Evolutionary conservation across 345 rosid species (phyloP), one percentile per base, ranked within the genome.

Genomic region (Toxicodendron radicans): DNA sequence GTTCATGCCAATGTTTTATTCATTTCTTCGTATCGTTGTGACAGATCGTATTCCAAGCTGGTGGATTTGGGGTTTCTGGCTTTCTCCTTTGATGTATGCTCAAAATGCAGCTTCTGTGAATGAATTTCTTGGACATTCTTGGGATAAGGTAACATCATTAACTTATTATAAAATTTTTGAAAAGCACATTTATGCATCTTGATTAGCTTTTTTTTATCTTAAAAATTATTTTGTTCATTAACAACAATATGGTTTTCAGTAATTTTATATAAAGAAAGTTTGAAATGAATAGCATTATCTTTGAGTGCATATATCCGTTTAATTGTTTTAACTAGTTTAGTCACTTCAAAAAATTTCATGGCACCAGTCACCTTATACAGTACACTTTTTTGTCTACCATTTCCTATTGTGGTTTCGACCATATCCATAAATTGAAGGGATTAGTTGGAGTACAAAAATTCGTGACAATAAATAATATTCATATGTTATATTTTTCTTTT

Each of bases 1-100:
- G 51, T 35, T 63, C 62, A 24, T 43, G 70, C 10, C 58, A 60
- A 62, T 14, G 18, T 72, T 30, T 75, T 66, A 73, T 73, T 74
- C 35, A 67, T 14, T 68, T 70, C 52, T 56, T 73, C 77, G n/a
- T 33, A 72, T 76, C 59, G 11, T 53, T 74, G 58, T 85, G 74
- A 74, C 91, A 95, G 99, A 95, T 79, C 77, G 81, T 71, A 90
- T 95, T 69, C 99, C 99, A 14, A 79, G 77, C 38, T 93, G 99
- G 99, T 95, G 99, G 99, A 85, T 91, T 69, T 95, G 99, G 99
- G 99, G 98, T 77, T 95, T 79, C 85, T 95, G 99, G 99, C 63
- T 93, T 61, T 95, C 99, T 78, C 98, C 99, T 62, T 78, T 95
- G 88, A 89, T 87, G 90, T 95, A 93, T 77, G 93, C 93, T 81